phyloP scores from a whole-genome alignment of 345 rosid genomes.

The Eucalyptus sp. region DNA sequence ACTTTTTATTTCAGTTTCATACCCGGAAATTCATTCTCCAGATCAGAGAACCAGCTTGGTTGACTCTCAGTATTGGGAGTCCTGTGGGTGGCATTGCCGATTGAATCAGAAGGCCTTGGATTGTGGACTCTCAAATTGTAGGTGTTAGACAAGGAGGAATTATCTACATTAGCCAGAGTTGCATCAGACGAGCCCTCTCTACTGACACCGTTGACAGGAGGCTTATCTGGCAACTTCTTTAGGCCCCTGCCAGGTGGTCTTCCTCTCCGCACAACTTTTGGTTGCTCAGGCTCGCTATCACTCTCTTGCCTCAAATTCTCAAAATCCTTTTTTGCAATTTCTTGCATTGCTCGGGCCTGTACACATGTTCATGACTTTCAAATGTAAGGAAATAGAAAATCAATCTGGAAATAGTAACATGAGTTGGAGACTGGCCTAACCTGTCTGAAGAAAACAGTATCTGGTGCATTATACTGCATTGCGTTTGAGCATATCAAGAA shows the following conservation, averaged over 20 bases:
- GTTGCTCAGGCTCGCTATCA: constrained; percentile 57
- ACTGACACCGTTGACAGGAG: constrained; percentile 38
- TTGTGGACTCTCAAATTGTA: constrained; percentile 55
- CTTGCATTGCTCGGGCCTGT: constrained; percentile 85
- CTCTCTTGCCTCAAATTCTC: constrained; percentile 91
- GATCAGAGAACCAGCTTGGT: constrained; percentile 43
- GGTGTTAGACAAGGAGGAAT: constrained; percentile 25
- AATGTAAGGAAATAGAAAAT: background rate
- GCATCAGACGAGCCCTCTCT: constrained; percentile 59
- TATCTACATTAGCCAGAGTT: constrained; percentile 53
- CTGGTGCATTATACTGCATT: constrained; percentile 91
- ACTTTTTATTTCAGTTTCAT: background rate
- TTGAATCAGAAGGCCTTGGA: constrained; percentile 44
- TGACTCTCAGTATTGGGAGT: constrained; percentile 42
- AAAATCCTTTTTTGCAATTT: constrained; percentile 85
- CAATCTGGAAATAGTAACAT: background rate
- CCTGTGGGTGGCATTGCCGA: constrained; percentile 29
- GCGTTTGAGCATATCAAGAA: constrained; percentile 86
- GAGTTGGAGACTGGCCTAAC: constrained; percentile 21
- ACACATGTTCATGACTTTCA: constrained; percentile 1
- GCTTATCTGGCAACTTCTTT: constrained; percentile 54
- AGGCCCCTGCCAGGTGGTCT: constrained; percentile 48
- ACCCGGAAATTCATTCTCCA: constrained; percentile 98
- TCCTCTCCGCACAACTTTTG: constrained; percentile 54
- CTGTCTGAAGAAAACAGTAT: constrained; percentile 88